A percentile compares a stretch with the other conserved stretches of the same genome.
phyloP scores from a whole-genome alignment of 495 filamentous ascomycete species.

The Penicilliopsis zonata region DNA sequence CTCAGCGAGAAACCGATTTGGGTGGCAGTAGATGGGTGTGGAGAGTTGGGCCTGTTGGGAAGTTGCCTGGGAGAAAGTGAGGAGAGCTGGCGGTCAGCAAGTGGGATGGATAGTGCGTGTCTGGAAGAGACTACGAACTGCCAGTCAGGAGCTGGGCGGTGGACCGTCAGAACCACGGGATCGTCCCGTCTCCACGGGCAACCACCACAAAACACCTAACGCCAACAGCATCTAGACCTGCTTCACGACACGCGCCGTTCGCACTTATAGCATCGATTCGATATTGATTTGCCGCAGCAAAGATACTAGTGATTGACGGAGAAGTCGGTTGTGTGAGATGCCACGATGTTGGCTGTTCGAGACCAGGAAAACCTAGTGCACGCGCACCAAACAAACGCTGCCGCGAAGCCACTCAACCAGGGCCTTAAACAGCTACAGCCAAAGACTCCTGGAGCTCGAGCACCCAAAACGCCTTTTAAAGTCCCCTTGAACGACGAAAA shows the following conservation, averaged over 20 bases:
- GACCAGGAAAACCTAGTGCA: slow-evolving; percentile 88
- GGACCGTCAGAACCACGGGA: slow-evolving; percentile 7
- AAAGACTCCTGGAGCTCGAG: slow-evolving; percentile 68
- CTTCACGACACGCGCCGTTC: too few species aligned
- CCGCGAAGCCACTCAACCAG: slow-evolving; percentile 68
- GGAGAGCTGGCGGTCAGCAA: slow-evolving; percentile 37
- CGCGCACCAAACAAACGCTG: slow-evolving; percentile 61
- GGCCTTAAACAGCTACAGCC: slow-evolving; percentile 46
- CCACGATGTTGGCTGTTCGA: slow-evolving; percentile 63
- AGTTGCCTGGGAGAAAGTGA: slow-evolving; percentile 6
- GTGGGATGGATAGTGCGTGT: slow-evolving; percentile 2
- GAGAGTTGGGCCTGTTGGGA: slow-evolving; percentile 9
- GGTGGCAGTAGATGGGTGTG: slow-evolving; percentile 6
- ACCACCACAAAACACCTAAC: slow-evolving; percentile 12
- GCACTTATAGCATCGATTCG: too few species aligned
- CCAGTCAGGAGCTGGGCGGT: not conserved
- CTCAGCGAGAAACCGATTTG: slow-evolving; percentile 30
- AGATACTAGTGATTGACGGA: too few species aligned
- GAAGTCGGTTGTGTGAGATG: slow-evolving; percentile 12
- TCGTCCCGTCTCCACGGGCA: slow-evolving; percentile 37
- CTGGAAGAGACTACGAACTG: not conserved
- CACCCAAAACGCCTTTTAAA: slow-evolving; percentile 76
- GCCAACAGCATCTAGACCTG: slow-evolving; percentile 14
- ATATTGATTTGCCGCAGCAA: too few species aligned
- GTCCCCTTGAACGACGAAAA: slow-evolving; percentile 84